A percentile compares a stretch with the other conserved stretches of the same genome.
Evolutionary conservation across 1,284 basidiomycete genomes (phyloP).

Genomic region (Testicularia cyperi): DNA sequence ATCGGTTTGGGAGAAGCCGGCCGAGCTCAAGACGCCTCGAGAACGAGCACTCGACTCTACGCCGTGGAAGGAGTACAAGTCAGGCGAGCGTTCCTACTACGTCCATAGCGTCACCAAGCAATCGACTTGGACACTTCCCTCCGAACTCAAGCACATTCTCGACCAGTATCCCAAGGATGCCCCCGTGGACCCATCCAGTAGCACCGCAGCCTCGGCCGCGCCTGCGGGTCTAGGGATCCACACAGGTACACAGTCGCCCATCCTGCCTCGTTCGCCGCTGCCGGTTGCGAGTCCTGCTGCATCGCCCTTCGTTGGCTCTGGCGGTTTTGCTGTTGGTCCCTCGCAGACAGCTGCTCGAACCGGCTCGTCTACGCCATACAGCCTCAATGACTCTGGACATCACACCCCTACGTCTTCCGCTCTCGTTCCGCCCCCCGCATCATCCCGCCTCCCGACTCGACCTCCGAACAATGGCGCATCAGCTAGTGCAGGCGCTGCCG

Average conservation of each 20-base stretch:
- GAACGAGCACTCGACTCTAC: slow-evolving; percentile 54
- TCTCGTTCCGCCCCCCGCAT: background rate
- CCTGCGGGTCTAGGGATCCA: slow-evolving; percentile 2
- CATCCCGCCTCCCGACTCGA: background rate
- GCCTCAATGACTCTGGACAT: background rate
- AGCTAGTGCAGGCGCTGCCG: background rate
- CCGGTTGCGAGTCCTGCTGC: slow-evolving; percentile 6
- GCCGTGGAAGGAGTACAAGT: slow-evolving; percentile 58
- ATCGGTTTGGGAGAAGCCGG: slow-evolving; percentile 59
- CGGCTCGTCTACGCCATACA: background rate
- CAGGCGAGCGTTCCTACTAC: slow-evolving; percentile 56
- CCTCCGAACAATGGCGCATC: too few relatives aligned
- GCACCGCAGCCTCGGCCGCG: background rate
- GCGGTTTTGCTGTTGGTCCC: background rate
- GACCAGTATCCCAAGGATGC: slow-evolving; percentile 35
- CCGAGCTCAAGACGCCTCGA: slow-evolving; percentile 55
- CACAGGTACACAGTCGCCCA: slow-evolving; percentile 5
- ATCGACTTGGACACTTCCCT: slow-evolving; percentile 54
- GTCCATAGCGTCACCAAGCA: slow-evolving; percentile 56
- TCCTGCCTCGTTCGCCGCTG: slow-evolving; percentile 1
- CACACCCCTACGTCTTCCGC: background rate
- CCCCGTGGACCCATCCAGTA: background rate
- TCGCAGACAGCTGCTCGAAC: background rate
- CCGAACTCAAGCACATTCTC: slow-evolving; percentile 50
- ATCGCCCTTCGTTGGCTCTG: background rate